Conservation (phyloP, 176 grass and related monocot genomes). For the Eragrostis curvula region DNA sequence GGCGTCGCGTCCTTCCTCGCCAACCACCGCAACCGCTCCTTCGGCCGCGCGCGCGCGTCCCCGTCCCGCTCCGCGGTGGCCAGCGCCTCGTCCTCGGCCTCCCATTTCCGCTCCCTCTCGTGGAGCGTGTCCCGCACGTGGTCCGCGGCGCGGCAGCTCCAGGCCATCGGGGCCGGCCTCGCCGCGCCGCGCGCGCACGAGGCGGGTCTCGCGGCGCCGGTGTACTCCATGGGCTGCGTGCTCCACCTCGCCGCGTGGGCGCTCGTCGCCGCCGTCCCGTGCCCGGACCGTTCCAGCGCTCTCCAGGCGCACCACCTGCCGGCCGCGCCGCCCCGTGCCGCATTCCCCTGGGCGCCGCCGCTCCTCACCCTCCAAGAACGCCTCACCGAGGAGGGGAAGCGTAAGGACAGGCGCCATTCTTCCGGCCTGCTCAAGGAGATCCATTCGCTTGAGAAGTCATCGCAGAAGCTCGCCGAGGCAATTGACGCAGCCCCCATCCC, state of each 20-base stretch:
- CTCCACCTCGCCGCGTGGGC: constrained; percentile 79
- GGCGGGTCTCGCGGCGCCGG: constrained; percentile 64
- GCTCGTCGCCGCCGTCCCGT: constrained; percentile 82
- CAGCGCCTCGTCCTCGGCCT: constrained; percentile 33
- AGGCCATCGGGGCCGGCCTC: constrained; percentile 73
- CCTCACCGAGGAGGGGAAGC: constrained; percentile 83
- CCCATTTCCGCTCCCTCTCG: constrained; percentile 89
- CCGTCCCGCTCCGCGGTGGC: constrained; percentile 34
- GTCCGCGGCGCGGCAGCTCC: constrained; percentile 87
- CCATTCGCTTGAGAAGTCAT: constrained; percentile 65
- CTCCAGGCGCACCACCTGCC: constrained; percentile 66
- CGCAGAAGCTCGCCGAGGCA: constrained; percentile 67
- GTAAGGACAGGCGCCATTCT: constrained; percentile 76
- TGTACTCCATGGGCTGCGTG: constrained; percentile 90
- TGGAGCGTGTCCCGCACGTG: constrained; percentile 94
- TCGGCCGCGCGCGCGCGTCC: constrained; percentile 64
- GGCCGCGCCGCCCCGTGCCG: constrained; percentile 54
- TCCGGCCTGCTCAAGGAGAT: constrained; percentile 85
- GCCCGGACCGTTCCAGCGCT: constrained; percentile 74
- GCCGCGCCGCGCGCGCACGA: constrained; percentile 80
- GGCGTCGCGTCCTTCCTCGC: constrained; percentile 60
- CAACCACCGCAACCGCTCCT: constrained; percentile 87
- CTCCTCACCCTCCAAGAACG: constrained; percentile 82
- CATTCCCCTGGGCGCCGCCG: constrained; percentile 75
- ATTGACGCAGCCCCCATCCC: constrained; percentile 62